A percentile compares a stretch with the other conserved stretches of the same genome.
These are phyloP conservation scores for Baudoinia panamericana DNA, from an alignment of 495 filamentous ascomycete genomes.

Conservation along the genomic window DNA sequence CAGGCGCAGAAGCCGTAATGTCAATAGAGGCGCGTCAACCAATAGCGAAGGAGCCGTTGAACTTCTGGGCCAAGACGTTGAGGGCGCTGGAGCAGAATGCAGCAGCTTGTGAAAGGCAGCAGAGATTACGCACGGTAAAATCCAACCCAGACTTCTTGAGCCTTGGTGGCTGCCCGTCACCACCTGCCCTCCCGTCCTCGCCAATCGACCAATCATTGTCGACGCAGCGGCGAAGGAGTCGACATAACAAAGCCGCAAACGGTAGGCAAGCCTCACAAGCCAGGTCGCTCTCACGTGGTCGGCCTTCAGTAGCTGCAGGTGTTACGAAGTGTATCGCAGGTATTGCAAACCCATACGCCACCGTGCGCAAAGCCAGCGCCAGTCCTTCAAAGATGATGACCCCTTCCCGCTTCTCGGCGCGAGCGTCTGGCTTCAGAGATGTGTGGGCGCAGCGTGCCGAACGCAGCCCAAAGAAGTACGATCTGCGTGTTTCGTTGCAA, in stretches of 20 bases:
- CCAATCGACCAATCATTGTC: constrained; percentile 17
- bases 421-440: constrained; percentile 23
- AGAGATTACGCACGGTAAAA: constrained; percentile 10
- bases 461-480: constrained; percentile 22
- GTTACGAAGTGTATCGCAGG: constrained; percentile 8
- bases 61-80: constrained; percentile 20
- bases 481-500: constrained; percentile 19
- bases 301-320: constrained; percentile 15
- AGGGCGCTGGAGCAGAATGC: constrained; percentile 19
- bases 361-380: constrained; percentile 20
- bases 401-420: constrained; percentile 23
- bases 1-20: constrained; percentile 14
- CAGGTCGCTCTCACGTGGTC: constrained; percentile 16
- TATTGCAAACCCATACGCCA: constrained; percentile 6
- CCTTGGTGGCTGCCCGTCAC: constrained; percentile 17
- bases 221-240: constrained; percentile 6
- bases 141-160: constrained; percentile 20
- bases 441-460: constrained; percentile 23
- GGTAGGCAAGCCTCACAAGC: constrained; percentile 8
- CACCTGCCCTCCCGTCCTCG: constrained; percentile 12
- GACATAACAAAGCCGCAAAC: constrained; percentile 12
- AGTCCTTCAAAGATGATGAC: constrained; percentile 28
- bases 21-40: constrained; percentile 15
- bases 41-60: constrained; percentile 22
- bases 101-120: constrained; percentile 12